These are phyloP conservation scores for Populus hybrid DNA, from an alignment of 441 rosid genomes.

Conservation along the genomic window DNA sequence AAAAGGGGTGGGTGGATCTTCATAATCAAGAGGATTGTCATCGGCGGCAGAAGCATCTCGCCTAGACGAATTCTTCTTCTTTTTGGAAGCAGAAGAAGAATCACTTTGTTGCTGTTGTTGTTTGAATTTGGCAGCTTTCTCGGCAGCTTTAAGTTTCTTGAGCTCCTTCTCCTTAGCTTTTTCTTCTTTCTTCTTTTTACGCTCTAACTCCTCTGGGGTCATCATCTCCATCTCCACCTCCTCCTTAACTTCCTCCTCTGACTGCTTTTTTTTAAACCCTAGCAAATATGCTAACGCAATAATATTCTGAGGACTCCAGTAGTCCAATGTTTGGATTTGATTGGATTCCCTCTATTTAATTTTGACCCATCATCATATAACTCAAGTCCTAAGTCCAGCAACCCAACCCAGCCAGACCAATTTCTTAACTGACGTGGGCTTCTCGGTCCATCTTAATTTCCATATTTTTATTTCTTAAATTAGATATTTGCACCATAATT, in stretches of 20 bases:
- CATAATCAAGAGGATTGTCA: slow-evolving; percentile 65
- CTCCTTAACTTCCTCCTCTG: slow-evolving; percentile 4
- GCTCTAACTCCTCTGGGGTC: slow-evolving; percentile 60
- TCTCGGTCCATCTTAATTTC: too few species aligned
- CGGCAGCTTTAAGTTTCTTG: slow-evolving; percentile 80
- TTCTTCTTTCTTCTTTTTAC: slow-evolving; percentile 92
- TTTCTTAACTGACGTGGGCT: too few species aligned
- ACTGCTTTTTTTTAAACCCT: background rate
- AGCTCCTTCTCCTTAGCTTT: slow-evolving; percentile 84
- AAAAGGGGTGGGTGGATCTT: slow-evolving; percentile 54
- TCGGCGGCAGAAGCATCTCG: slow-evolving; percentile 48
- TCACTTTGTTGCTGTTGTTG: slow-evolving; percentile 47
- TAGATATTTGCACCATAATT: too few species aligned
- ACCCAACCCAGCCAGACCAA: too few species aligned
- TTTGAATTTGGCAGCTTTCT: slow-evolving; percentile 70
- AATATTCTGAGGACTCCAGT: too few species aligned
- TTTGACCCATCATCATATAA: too few species aligned
- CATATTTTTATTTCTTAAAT: too few species aligned
- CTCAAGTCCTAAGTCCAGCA: too few species aligned
- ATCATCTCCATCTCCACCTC: background rate
- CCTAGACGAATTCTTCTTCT: slow-evolving; percentile 62
- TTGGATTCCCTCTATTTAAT: too few species aligned
- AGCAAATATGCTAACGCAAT: background rate
- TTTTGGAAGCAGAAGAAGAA: slow-evolving; percentile 28
- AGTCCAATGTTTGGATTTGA: too few species aligned